These are phyloP conservation scores for Dillenia suffruticosa DNA, from an alignment of 164 flowering plant species.

Conservation along the genomic window DNA sequence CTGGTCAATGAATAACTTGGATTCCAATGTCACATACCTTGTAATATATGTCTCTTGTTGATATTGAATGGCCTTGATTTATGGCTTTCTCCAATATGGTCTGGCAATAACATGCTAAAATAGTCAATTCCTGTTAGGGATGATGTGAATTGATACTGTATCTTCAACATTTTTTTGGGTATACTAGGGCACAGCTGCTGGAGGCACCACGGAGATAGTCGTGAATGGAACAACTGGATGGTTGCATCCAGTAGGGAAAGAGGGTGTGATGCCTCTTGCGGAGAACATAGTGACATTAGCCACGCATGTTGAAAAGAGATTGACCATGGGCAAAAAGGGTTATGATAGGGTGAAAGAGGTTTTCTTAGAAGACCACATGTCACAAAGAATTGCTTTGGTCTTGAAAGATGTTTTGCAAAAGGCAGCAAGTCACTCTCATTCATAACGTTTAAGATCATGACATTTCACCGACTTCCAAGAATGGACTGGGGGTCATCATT, in stretches of 20 bases:
- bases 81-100: too few relatives aligned
- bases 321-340: constrained; percentile 79
- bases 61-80: too few relatives aligned
- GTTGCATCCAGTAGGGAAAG: constrained; percentile 87
- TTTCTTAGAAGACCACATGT: constrained; percentile 86
- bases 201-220: constrained; percentile 94
- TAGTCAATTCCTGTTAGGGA: too few relatives aligned
- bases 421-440: constrained; percentile 21
- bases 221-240: constrained; percentile 82
- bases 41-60: too few relatives aligned
- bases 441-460: constrained; percentile 1
- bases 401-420: constrained; percentile 64
- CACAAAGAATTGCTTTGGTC: constrained; percentile 71
- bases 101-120: too few relatives aligned
- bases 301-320: constrained; percentile 68
- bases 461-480: background rate
- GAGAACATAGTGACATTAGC: constrained; percentile 78
- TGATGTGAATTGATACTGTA: too few relatives aligned
- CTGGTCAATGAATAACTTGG: too few relatives aligned
- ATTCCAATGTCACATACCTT: too few relatives aligned
- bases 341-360: constrained; percentile 76
- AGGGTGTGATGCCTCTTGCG: constrained; percentile 78
- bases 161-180: background rate
- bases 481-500: too few relatives aligned
- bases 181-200: constrained; percentile 90